Evolutionary conservation across 768 basidiomycete species (phyloP), one percentile per base, ranked within the genome.

Genomic region (Mycena vulgaris): DNA sequence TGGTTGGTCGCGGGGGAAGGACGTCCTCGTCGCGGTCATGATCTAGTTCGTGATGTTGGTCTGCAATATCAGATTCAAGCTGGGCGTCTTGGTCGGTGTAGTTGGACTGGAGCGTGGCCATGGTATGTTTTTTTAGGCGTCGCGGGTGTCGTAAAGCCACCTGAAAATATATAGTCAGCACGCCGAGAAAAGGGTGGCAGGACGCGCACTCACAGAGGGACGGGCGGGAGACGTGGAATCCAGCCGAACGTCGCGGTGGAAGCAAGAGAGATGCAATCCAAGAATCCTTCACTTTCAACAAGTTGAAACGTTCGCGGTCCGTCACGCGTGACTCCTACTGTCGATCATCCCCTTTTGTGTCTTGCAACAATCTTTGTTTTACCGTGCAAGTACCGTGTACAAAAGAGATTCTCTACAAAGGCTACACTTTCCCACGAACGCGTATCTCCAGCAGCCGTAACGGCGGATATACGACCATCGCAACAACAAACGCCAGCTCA

Each of bases 401-500:
- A 45, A 61, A 61, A 35, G 49, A 48, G n/a, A n/a, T n/a, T n/a
- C n/a, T 28, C 51, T 55, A 55, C 53, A 55, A 55, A 55, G 63
- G n/a, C 63, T 66, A 71, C 23, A 70, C 21, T 55, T 60, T 58
- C n/a, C 48, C 63, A 66, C 77, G 69, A 27, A 81, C 53, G 55
- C 77, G 82, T 33, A 85, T 81, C 75, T 90, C 89, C 31, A 89
- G 49, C 70, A 76, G 83, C 64, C 93, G 82, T 37, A 93, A 82
- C 2, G 87, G 88, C 6, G 89, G 21, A 76, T 93, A 94, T 42
- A 90, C 78, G 13, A 92, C 39, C 13, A 76, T 83, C 9, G 89
- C 86, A 2, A 87, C 77, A 1, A 80, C 83, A 73, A 93, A 90
- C 3, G 92, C 91, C 28, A 93, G 78, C 78, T 94, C 93, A 70